phyloP scores from a whole-genome alignment of 305 asterid species.

The Fraxinus platypoda region DNA sequence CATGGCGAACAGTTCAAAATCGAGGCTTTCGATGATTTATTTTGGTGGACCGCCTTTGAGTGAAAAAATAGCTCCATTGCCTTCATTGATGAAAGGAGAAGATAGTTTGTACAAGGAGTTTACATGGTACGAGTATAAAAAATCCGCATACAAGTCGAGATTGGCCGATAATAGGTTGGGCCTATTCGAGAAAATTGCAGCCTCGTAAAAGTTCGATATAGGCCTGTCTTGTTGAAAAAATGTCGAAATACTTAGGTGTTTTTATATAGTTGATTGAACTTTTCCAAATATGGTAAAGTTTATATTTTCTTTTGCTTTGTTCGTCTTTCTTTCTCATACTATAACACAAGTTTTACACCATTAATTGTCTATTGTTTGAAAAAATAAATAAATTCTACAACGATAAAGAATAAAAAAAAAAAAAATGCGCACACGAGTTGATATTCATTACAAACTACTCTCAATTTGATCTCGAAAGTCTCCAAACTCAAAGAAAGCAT shows the following conservation, averaged over 20 bases:
- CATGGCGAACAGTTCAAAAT: conserved; percentile 48
- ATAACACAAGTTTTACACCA: neutral
- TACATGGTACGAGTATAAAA: conserved; percentile 84
- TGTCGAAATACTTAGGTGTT: conserved; percentile 7
- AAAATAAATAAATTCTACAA: neutral
- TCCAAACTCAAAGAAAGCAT: neutral
- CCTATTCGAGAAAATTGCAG: conserved; percentile 64
- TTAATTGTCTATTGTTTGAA: neutral
- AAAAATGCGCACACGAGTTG: neutral
- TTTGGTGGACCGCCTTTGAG: conserved; percentile 91
- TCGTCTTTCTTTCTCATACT: conserved; percentile 12
- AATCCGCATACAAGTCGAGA: conserved; percentile 55
- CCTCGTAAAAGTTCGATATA: conserved; percentile 30
- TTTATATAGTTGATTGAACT: conserved; percentile 7
- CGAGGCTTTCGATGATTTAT: conserved; percentile 81
- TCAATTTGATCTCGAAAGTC: neutral
- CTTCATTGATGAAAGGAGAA: conserved; percentile 63
- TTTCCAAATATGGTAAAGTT: conserved; percentile 4
- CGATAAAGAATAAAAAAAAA: no score
- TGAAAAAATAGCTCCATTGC: conserved; percentile 76
- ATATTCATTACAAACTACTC: neutral
- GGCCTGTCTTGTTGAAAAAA: neutral
- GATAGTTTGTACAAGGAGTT: conserved; percentile 80
- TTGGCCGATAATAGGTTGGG: conserved; percentile 68
- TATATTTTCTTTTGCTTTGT: conserved; percentile 10